Evolutionary conservation across 2,329 filamentous ascomycete genomes (phyloP).

Genomic region (Cryoendolithus antarcticus): DNA sequence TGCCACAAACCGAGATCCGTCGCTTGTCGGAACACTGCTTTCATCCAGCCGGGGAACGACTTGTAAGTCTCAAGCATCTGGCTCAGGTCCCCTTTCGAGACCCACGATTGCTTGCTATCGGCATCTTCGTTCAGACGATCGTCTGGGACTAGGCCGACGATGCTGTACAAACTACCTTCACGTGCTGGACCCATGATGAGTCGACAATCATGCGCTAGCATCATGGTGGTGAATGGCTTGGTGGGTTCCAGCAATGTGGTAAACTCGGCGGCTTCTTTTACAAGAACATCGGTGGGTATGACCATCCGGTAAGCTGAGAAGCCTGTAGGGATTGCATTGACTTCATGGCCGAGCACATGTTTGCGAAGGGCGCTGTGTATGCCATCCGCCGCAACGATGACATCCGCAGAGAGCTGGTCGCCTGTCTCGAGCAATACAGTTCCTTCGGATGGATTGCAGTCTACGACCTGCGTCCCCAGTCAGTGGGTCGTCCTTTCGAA

Average conservation of each 20-base stretch:
- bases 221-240: slow-evolving; percentile 33
- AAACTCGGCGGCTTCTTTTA: slow-evolving; percentile 9
- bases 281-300: slow-evolving; percentile 14
- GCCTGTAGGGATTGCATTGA: slow-evolving; percentile 23
- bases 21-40: slow-evolving; percentile 20
- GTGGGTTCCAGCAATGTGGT: slow-evolving; percentile 21
- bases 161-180: slow-evolving; percentile 29
- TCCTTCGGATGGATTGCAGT: slow-evolving; percentile 15
- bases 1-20: slow-evolving; percentile 33
- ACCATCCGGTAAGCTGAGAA: slow-evolving; percentile 30
- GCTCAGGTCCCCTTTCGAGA: slow-evolving; percentile 23
- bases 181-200: slow-evolving; percentile 36
- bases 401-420: slow-evolving; percentile 17
- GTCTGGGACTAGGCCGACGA: slow-evolving; percentile 33
- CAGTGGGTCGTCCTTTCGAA: too few species aligned
- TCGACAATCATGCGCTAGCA: slow-evolving; percentile 28
- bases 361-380: slow-evolving; percentile 19
- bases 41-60: slow-evolving; percentile 32
- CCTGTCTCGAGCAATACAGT: slow-evolving; percentile 25
- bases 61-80: slow-evolving; percentile 29
- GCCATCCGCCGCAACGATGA: slow-evolving; percentile 29
- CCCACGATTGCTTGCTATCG: slow-evolving; percentile 28
- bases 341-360: slow-evolving; percentile 12
- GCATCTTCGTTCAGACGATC: slow-evolving; percentile 28
- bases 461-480: slow-evolving; percentile 7